Percentiles rank a stretch among this genome's conserved stretches.
These are phyloP conservation scores for Rhodomyrtus psidioides DNA, from an alignment of 441 rosid species.

Conservation along the genomic window DNA sequence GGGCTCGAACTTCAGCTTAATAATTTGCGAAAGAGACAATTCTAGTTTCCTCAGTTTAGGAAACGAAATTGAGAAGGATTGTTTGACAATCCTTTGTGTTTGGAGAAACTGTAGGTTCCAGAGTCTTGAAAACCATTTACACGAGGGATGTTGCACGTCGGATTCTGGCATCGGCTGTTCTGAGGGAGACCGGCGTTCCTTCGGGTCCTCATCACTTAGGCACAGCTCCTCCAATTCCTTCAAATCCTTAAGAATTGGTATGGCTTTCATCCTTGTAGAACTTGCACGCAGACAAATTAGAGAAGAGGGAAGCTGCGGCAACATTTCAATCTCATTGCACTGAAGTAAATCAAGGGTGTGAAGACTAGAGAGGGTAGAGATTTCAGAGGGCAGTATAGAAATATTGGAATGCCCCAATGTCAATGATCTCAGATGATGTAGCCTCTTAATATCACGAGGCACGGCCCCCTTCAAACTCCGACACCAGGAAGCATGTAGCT, in stretches of 20 bases:
- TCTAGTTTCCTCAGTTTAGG: too few relatives aligned
- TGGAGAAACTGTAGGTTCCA: too few relatives aligned
- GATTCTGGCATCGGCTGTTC: too few relatives aligned
- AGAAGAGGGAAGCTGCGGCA: background rate
- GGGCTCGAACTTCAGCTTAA: too few relatives aligned
- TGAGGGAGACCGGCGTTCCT: too few relatives aligned
- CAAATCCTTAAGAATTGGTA: background rate
- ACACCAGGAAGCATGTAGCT: background rate
- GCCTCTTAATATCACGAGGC: accelerated
- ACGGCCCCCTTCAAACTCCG: background rate
- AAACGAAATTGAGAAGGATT: too few relatives aligned
- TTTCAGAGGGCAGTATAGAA: background rate
- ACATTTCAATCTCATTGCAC: background rate
- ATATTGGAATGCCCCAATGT: background rate
- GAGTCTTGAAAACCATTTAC: too few relatives aligned
- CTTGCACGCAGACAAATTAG: background rate
- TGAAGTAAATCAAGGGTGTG: background rate
- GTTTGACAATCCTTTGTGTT: too few relatives aligned
- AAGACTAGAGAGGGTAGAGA: background rate
- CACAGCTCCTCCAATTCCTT: background rate
- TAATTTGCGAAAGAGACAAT: too few relatives aligned
- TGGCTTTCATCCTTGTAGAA: background rate
- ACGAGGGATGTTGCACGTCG: too few relatives aligned
- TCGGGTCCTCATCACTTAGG: background rate
- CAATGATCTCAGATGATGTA: background rate